Evolutionary conservation across 1,139 yeast species (phyloP), one percentile per base, ranked within the genome.

Genomic region (Suhomyces atakaporum): DNA sequence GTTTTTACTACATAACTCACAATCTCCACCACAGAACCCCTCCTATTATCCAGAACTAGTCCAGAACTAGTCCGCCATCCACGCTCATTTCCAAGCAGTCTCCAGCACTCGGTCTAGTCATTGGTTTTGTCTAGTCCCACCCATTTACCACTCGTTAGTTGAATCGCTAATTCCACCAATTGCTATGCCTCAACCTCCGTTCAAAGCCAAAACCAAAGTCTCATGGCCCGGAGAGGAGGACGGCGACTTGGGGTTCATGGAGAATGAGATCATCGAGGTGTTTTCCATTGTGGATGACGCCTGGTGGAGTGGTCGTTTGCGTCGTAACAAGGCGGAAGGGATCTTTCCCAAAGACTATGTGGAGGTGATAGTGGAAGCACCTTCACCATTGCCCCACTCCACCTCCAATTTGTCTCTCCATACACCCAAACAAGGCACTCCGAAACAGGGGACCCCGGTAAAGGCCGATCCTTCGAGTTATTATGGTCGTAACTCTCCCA

Each of bases 161-260:
- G 10, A 22, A 5, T 22, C 13, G 20, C 11, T 22, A n/a, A 15
- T 15, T 10, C 9, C 6, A 8, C 28, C 18, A 6, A 6, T 7
- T 3, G 13, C 26, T 22, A 41, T 40, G 35, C 69, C 72, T 25
- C 52, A 62, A 21, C 65, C 73, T 23, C 94, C 95, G 7, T 86
- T 87, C 62, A 75, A 75, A 58, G 95, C 84, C 25, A 79, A 77
- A 54, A 86, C 96, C 20, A 73, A 73, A 36, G 87, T 83, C 48
- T 85, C 95, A n/a, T 87, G 95, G 95, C 79, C 95, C 13, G 95
- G 95, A 16, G 92, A 84, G 56, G 79, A 84, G 53, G 85, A 82
- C 33, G 88, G 86, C 28, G 97, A 92, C 55, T 71, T 92, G 34
- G 97, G 97, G 1, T 92, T 92, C 58, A 74, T 90, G 30, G 97